Conservation (phyloP, 2,329 filamentous ascomycete species). For the Diplodia intermedia region DNA sequence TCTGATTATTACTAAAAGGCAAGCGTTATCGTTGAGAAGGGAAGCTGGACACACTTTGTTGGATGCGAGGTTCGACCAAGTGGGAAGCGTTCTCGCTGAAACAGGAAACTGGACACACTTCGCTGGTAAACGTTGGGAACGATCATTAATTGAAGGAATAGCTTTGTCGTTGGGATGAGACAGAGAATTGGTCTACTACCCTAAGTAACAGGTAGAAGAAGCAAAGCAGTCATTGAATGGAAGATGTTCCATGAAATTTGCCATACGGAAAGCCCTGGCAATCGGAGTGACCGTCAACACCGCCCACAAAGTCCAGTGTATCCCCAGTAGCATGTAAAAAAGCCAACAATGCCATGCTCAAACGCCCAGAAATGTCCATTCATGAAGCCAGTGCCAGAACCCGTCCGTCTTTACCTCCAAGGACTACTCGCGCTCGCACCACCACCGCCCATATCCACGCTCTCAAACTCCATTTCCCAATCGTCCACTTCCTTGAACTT, state of each 20-base stretch:
- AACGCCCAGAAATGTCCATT: neutral
- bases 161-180: neutral
- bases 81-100: too few relatives aligned
- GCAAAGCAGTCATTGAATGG: neutral
- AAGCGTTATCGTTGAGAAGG: too few relatives aligned
- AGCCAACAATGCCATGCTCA: neutral
- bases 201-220: neutral
- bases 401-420: constrained; percentile 41
- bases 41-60: too few relatives aligned
- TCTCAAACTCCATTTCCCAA: constrained; percentile 61
- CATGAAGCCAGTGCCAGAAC: neutral
- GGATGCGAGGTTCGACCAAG: too few relatives aligned
- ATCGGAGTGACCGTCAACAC: neutral
- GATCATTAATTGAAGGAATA: neutral
- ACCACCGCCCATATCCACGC: constrained; percentile 47
- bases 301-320: neutral
- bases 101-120: too few relatives aligned
- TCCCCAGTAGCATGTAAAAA: neutral
- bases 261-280: neutral
- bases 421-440: constrained; percentile 49
- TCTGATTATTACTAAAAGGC: too few relatives aligned
- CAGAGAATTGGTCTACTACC: neutral
- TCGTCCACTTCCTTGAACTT: constrained; percentile 59
- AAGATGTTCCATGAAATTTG: neutral
- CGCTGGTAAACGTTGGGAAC: neutral